Conservation (phyloP, 495 filamentous ascomycete genomes). For the Tetracladium marchalianum region DNA sequence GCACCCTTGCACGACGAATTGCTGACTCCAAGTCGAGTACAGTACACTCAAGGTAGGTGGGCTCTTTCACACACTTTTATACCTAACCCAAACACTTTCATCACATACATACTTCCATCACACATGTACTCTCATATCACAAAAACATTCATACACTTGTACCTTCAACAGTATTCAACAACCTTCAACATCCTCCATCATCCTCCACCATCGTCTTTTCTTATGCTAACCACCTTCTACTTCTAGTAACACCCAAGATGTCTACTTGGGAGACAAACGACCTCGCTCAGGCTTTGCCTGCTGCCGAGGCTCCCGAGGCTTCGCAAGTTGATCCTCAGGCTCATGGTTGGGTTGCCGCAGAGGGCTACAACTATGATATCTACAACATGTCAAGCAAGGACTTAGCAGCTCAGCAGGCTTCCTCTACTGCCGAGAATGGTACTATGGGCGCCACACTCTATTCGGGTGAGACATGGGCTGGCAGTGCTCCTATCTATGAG, state of each 20-base stretch:
- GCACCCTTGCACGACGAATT: too few species aligned
- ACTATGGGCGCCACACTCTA: conserved; percentile 15
- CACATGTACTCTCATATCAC: too few species aligned
- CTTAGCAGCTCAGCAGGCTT: conserved; percentile 3
- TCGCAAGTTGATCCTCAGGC: conserved; percentile 14
- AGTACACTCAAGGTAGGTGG: too few species aligned
- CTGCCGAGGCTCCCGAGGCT: conserved; percentile 14
- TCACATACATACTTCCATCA: too few species aligned
- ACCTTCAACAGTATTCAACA: too few species aligned
- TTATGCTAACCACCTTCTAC: too few species aligned
- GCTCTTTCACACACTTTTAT: too few species aligned
- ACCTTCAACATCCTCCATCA: too few species aligned
- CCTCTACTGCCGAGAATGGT: conserved; percentile 24
- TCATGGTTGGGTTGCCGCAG: conserved; percentile 42
- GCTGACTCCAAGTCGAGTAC: too few species aligned
- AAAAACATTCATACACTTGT: too few species aligned
- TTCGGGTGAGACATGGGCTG: conserved; percentile 33
- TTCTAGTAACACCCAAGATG: conserved; percentile 9
- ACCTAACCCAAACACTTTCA: too few species aligned
- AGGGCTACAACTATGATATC: conserved; percentile 43
- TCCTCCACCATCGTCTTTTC: too few species aligned
- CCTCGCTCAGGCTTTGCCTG: conserved; percentile 23
- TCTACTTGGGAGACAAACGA: conserved; percentile 28
- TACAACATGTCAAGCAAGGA: conserved; percentile 25
- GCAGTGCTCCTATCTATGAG: conserved; percentile 60